These are phyloP conservation scores for Suillus occidentalis DNA, from an alignment of 768 basidiomycete species.

Conservation along the genomic window DNA sequence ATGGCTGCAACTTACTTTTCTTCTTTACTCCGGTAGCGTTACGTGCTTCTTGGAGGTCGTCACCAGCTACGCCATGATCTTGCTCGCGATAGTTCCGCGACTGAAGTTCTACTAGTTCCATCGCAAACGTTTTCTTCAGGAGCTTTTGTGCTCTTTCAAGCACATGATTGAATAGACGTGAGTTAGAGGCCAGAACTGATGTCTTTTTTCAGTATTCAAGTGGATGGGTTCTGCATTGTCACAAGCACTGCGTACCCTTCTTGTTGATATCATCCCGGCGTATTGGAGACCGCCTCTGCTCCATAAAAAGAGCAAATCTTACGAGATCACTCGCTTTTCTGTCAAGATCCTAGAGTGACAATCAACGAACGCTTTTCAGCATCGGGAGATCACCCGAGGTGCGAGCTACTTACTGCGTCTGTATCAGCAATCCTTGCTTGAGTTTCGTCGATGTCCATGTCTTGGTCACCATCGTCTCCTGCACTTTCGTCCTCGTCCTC, in stretches of 20 bases:
- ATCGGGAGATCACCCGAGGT: neutral
- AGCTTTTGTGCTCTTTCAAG: conserved; percentile 63
- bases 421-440: conserved; percentile 26
- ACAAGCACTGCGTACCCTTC: conserved; percentile 51
- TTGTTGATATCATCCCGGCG: conserved; percentile 85
- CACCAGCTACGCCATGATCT: conserved; percentile 29
- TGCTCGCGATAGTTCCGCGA: conserved; percentile 49
- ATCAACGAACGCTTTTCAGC: neutral
- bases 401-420: conserved; percentile 17
- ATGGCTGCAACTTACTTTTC: conserved; percentile 46
- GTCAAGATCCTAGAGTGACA: conserved; percentile 52
- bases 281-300: conserved; percentile 66
- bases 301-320: conserved; percentile 78
- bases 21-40: conserved; percentile 62
- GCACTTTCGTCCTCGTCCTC: conserved; percentile 37
- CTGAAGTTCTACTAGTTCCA: conserved; percentile 83
- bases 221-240: neutral
- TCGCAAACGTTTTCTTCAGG: conserved; percentile 67
- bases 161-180: conserved; percentile 65
- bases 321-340: conserved; percentile 72
- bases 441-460: conserved; percentile 35
- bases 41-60: conserved; percentile 46
- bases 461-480: conserved; percentile 21
- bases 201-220: conserved; percentile 13
- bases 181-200: conserved; percentile 46